Percentiles rank a stretch among this genome's conserved stretches.
Conservation (phyloP, 148 eudicot genomes). For the Camellia lanceoleosa region DNA sequence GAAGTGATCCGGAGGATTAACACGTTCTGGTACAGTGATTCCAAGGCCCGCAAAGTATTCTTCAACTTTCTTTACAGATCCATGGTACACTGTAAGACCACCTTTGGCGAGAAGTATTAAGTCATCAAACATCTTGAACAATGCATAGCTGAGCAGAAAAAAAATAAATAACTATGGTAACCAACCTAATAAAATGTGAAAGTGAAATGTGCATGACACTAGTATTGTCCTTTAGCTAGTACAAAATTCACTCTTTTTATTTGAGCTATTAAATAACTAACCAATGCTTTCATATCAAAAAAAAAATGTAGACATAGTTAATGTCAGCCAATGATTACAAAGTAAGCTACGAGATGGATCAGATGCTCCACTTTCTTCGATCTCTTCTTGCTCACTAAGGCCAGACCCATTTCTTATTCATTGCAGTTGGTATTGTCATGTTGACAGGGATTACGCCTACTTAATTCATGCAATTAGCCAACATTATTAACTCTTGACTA, state of each 20-base stretch:
- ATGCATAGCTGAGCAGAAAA: constrained; percentile 57
- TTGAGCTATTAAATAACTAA: not conserved
- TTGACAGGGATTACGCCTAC: not conserved
- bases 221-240: not conserved
- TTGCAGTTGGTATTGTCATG: not conserved
- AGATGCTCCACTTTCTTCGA: not conserved
- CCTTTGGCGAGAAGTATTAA: constrained; percentile 95
- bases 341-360: not conserved
- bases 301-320: not conserved
- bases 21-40: constrained; percentile 78
- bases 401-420: not conserved
- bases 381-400: not conserved
- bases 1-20: constrained; percentile 90
- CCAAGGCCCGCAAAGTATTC: constrained; percentile 78
- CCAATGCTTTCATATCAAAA: not conserved
- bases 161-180: not conserved
- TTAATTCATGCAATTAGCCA: not conserved
- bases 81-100: constrained; percentile 88
- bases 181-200: not conserved
- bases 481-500: not conserved
- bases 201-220: not conserved
- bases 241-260: not conserved
- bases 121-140: constrained; percentile 96
- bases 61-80: constrained; percentile 83
- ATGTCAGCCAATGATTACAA: not conserved